These are phyloP conservation scores for Candida rishiriensis DNA, from an alignment of 805 yeast genomes.

Conservation along the genomic window DNA sequence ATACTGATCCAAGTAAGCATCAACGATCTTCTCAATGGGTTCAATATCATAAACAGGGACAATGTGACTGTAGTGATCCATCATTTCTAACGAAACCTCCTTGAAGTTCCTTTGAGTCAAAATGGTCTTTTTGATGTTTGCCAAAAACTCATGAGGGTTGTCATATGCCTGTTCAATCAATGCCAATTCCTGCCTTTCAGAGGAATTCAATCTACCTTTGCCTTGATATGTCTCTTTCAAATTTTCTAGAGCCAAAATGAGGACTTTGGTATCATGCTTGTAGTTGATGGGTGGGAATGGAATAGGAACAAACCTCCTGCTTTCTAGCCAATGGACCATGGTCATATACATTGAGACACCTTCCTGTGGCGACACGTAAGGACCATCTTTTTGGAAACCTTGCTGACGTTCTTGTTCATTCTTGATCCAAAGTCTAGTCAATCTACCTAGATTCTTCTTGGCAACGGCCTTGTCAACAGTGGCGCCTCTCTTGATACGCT, in stretches of 20 bases:
- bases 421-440: conserved; percentile 89
- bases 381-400: conserved; percentile 77
- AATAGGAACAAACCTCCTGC: conserved; percentile 76
- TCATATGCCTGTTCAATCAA: conserved; percentile 95
- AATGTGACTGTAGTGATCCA: conserved; percentile 81
- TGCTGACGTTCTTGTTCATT: conserved; percentile 88
- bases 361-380: conserved; percentile 78
- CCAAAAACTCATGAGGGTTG: conserved; percentile 89
- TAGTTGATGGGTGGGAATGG: conserved; percentile 92
- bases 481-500: conserved; percentile 81
- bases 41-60: conserved; percentile 86
- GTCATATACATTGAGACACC: conserved; percentile 84
- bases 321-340: conserved; percentile 88
- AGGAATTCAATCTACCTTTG: conserved; percentile 72
- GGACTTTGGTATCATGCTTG: conserved; percentile 87
- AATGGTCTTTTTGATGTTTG: conserved; percentile 74
- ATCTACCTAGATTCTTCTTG: conserved; percentile 85
- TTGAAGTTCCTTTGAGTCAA: conserved; percentile 89
- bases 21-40: conserved; percentile 92
- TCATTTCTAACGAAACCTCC: conserved; percentile 82
- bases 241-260: conserved; percentile 85
- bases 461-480: conserved; percentile 93
- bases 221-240: conserved; percentile 77
- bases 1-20: conserved; percentile 93
- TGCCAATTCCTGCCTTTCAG: conserved; percentile 89